Percentiles rank a stretch among this genome's conserved stretches.
phyloP scores from a whole-genome alignment of 306 rosid species.

The Quercus ilex region DNA sequence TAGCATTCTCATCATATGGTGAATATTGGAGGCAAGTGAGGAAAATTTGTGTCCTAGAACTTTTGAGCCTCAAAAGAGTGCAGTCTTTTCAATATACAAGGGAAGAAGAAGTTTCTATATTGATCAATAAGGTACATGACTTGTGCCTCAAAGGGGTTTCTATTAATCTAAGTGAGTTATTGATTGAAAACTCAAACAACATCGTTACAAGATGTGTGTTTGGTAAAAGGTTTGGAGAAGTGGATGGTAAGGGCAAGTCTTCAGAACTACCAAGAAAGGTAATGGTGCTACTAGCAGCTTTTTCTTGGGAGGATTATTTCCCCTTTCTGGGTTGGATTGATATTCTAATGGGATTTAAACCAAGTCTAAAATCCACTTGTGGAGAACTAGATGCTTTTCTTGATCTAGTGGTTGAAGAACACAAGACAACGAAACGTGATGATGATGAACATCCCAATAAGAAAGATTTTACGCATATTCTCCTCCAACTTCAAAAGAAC shows the following conservation, averaged over 20 bases:
- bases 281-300: not conserved
- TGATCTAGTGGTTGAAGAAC: no score
- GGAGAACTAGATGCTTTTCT: no score
- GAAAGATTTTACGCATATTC: no score
- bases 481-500: no score
- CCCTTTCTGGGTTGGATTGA: not conserved
- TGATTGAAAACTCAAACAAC: not conserved
- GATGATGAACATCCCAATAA: no score
- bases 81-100: not conserved
- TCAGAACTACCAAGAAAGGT: not conserved
- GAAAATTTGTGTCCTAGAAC: slow-evolving; percentile 3
- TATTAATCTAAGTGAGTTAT: slow-evolving; percentile 4
- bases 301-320: slow-evolving; percentile 2
- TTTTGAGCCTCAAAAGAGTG: slow-evolving; percentile 7
- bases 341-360: no score
- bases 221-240: slow-evolving; percentile 3
- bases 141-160: not conserved
- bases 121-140: not conserved
- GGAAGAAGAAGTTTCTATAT: slow-evolving; percentile 2
- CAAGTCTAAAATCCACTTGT: no score
- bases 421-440: no score
- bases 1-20: not conserved
- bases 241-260: not conserved
- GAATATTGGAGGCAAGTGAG: slow-evolving; percentile 21
- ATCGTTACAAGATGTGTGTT: not conserved